A percentile compares a stretch with the other conserved stretches of the same genome.
Evolutionary conservation across 129 eudicot genomes (phyloP).

Genomic region (Heracleum sosnowskyi): DNA sequence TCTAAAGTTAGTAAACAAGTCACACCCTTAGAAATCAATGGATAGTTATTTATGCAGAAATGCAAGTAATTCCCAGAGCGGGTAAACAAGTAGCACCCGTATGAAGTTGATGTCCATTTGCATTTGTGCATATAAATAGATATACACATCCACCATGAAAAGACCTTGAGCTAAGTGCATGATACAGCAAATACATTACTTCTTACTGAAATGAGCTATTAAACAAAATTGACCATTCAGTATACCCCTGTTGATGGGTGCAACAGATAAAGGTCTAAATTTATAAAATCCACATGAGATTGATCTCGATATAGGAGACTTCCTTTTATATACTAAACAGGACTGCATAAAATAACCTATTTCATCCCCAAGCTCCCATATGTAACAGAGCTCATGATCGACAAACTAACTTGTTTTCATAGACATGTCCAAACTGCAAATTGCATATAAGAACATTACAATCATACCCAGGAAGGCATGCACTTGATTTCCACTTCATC

Average conservation of each 20-base stretch:
- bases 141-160: not conserved
- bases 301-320: too few species aligned
- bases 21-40: not conserved
- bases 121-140: not conserved
- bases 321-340: not conserved
- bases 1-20: not conserved
- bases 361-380: not conserved
- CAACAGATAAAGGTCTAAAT: not conserved
- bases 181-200: not conserved
- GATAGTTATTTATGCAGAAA: not conserved
- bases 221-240: not conserved
- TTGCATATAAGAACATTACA: slow-evolving; percentile 2
- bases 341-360: not conserved
- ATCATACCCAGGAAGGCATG: slow-evolving; percentile 41
- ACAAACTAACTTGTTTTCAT: not conserved
- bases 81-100: not conserved
- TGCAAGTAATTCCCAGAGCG: not conserved
- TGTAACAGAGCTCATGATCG: not conserved
- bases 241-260: slow-evolving; percentile 1
- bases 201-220: not conserved
- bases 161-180: not conserved
- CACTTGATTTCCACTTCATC: slow-evolving; percentile 41
- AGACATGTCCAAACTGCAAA: not conserved
- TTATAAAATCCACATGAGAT: not conserved
- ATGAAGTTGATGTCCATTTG: not conserved